phyloP scores from a whole-genome alignment of 2,329 filamentous ascomycete species.

The Pseudogymnoascus sp. region DNA sequence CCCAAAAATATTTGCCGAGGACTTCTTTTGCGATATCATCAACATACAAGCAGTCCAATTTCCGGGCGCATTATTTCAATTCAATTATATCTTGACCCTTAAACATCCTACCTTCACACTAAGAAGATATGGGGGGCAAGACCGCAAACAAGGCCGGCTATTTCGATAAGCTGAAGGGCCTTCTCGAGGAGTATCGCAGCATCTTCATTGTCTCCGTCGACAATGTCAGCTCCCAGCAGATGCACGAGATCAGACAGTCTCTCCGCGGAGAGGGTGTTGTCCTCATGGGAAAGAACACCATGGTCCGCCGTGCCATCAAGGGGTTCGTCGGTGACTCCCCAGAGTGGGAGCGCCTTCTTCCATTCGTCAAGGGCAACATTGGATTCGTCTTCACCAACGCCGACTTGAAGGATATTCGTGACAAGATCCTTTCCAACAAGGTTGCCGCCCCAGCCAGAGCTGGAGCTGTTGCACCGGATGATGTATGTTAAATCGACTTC shows the following conservation, averaged over 20 bases:
- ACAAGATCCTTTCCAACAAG: constrained; percentile 94
- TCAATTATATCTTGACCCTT: constrained; percentile 58
- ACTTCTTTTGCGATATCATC: constrained; percentile 10
- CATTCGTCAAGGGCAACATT: constrained; percentile 94
- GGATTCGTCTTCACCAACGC: constrained; percentile 99
- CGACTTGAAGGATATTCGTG: constrained; percentile 86
- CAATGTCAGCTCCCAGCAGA: constrained; percentile 99
- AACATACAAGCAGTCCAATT: constrained; percentile 13
- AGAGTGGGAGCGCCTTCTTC: constrained; percentile 97
- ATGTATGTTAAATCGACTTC: constrained; percentile 42
- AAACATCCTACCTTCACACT: constrained; percentile 95
- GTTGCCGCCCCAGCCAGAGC: constrained; percentile 96
- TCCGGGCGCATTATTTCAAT: constrained; percentile 18
- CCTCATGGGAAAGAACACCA: constrained; percentile 99
- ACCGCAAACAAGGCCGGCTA: constrained; percentile 88
- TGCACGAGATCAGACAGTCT: constrained; percentile 97
- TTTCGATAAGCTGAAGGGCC: constrained; percentile 98
- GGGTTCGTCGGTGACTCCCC: constrained; percentile 84
- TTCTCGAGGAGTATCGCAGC: constrained; percentile 93
- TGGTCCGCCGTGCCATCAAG: constrained; percentile 98
- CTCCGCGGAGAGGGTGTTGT: constrained; percentile 91
- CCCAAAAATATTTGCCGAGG: constrained; percentile 10
- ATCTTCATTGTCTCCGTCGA: constrained; percentile 97
- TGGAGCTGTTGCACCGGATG: constrained; percentile 86
- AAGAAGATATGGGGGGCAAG: constrained; percentile 99